Percentiles rank a stretch among this genome's conserved stretches.
phyloP scores from a whole-genome alignment of 169 alveolate genomes.

The Toxoplasma gondii region DNA sequence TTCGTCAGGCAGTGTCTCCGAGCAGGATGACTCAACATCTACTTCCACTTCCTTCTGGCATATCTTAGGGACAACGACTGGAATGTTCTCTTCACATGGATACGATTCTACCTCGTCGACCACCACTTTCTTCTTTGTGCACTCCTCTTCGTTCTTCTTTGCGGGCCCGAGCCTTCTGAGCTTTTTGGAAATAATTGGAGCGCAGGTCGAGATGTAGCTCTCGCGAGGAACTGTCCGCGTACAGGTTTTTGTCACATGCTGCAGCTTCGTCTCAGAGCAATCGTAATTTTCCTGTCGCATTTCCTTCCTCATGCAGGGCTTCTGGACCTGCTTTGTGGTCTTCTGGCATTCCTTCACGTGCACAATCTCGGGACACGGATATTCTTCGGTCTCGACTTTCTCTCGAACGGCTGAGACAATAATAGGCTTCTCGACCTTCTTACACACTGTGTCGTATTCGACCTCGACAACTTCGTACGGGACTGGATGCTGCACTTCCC shows the following conservation, averaged over 20 bases:
- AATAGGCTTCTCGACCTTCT: conserved; percentile 38
- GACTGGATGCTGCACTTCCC: conserved; percentile 62
- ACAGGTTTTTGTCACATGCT: conserved; percentile 64
- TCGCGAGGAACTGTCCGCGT: conserved; percentile 57
- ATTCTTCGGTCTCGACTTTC: conserved; percentile 50
- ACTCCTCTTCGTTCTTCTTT: conserved; percentile 54
- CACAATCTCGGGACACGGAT: conserved; percentile 62
- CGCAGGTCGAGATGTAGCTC: conserved; percentile 46
- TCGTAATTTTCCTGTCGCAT: conserved; percentile 59
- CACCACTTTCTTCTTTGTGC: conserved; percentile 48
- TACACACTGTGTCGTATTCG: conserved; percentile 60
- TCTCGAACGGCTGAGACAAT: conserved; percentile 34
- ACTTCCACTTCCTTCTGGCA: conserved; percentile 52
- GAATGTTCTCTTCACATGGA: conserved; percentile 66
- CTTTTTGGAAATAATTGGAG: conserved; percentile 26
- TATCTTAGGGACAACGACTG: conserved; percentile 49
- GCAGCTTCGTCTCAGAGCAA: conserved; percentile 60
- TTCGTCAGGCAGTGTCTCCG: conserved; percentile 54
- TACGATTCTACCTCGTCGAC: conserved; percentile 60
- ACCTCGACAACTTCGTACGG: conserved; percentile 59
- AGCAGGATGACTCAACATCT: conserved; percentile 44
- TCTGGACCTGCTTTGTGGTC: conserved; percentile 46
- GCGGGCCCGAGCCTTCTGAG: conserved; percentile 59
- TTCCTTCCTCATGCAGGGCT: conserved; percentile 50
- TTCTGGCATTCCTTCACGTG: conserved; percentile 57